These are phyloP conservation scores for Bipolaris cookei DNA, from an alignment of 2,329 filamentous ascomycete species.

Conservation along the genomic window DNA sequence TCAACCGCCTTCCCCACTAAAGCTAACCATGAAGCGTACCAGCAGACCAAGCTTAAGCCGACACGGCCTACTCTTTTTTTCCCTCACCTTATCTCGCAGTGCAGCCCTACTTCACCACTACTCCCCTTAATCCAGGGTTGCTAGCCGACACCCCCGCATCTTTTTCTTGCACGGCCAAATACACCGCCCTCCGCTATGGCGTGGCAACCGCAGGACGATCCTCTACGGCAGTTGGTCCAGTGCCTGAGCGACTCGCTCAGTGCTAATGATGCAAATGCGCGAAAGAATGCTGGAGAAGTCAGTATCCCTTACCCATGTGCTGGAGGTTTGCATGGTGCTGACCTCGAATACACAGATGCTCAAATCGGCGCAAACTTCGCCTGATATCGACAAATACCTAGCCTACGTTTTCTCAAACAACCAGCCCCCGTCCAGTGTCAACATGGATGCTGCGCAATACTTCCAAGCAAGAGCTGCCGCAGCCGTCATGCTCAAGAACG, in stretches of 20 bases:
- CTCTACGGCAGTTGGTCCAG: slow-evolving; percentile 84
- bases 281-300: slow-evolving; percentile 89
- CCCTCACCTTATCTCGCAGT: slow-evolving; percentile 18
- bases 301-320: slow-evolving; percentile 48
- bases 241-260: slow-evolving; percentile 93
- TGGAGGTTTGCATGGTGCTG: slow-evolving; percentile 28
- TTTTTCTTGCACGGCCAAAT: slow-evolving; percentile 22
- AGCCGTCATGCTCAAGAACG: slow-evolving; percentile 95
- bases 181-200: slow-evolving; percentile 64
- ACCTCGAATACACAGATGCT: slow-evolving; percentile 73
- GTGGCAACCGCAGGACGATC: slow-evolving; percentile 90
- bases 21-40: slow-evolving; percentile 43
- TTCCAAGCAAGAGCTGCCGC: slow-evolving; percentile 83
- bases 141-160: slow-evolving; percentile 16
- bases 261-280: slow-evolving; percentile 76
- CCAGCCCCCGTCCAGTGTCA: slow-evolving; percentile 65
- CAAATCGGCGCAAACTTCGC: slow-evolving; percentile 81
- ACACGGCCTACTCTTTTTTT: slow-evolving; percentile 24
- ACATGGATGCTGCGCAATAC: slow-evolving; percentile 67
- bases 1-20: slow-evolving; percentile 28
- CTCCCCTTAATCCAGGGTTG: slow-evolving; percentile 6
- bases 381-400: slow-evolving; percentile 97
- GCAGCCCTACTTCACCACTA: slow-evolving; percentile 9
- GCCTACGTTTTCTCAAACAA: slow-evolving; percentile 84
- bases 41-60: slow-evolving; percentile 41